Evolutionary conservation across 306 rosid genomes (phyloP), one percentile per base, ranked within the genome.

Genomic region (Dicorynia guianensis): DNA sequence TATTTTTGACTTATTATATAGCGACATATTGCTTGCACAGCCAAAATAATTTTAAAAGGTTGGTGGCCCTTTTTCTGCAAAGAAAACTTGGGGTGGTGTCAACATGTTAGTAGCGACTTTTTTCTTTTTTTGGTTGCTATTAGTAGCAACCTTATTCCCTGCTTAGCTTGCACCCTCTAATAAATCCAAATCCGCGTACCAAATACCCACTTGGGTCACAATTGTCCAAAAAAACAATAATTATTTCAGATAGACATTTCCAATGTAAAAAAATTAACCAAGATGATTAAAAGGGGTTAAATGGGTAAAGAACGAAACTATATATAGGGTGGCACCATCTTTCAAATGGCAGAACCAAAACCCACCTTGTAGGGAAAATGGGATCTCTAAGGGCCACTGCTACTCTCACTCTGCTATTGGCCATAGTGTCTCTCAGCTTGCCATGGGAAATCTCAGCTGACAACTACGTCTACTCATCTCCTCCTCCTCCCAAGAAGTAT

Each of bases 391-490:
- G 83, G 88, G 74, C 89, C 83, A 74, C 92, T 53, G 65, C 74
- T 43, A 63, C 83, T 34, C 30, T 91, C 1, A 56, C 67, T 60
- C 82, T 89, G 17, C 20, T 86, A 4, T 76, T 91, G 8, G 82
- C 91, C 0, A 7, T 91, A 4, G 59, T 87, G 6, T 89, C 88
- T 17, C 83, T 89, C 3, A 74, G 69, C 48, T 35, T 79, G 13
- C 79, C 82, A 8, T 46, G 79, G 7, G 69, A 71, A 71, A 76
- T 68, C 72, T 80, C 79, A 20, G 81, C 82, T 0, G 84, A 91
- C 18, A 55, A 72, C 78, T 87, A 91, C 79, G 0, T 52, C 5
- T 89, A 89, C 53, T 48, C 89, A 0, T 89, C 95, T 42, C 93
- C 91, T 6, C 69, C 88, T 8, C 88, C 81, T n/a, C n/a, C n/a